Evolutionary conservation across 2,329 filamentous ascomycete genomes (phyloP), one percentile per base, ranked within the genome.

Genomic region (Beauveria sp.): DNA sequence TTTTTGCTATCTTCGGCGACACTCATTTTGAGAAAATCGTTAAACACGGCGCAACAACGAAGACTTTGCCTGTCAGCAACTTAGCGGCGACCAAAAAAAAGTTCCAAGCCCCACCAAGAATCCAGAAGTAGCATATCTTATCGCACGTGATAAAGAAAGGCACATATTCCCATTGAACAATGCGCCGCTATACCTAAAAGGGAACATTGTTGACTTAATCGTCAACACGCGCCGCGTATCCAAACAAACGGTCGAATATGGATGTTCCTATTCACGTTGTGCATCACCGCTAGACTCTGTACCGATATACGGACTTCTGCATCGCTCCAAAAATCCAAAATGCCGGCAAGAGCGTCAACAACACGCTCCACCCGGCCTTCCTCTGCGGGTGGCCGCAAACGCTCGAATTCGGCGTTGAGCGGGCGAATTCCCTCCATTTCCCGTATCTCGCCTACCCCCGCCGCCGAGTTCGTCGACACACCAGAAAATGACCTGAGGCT

Each of bases 401-500:
- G 73, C 10, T 75, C 77, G 7, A 70, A 69, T 51, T 69, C 72
- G 42, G 73, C 72, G 28, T 63, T 72, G 14, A 71, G 72, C 63
- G 70, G 77, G 55, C 77, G 79, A 65, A 70, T 75, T 18, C 80
- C 81, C 3, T 76, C 73, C 40, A 72, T 76, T 9, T 82, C 81
- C 54, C 78, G 79, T 57, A 72, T 73, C 38, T 81, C 80, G 5
- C 76, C 80, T 5, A 69, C 74, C n/a, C 88, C 89, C 45, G 82
- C 89, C 43, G 81, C 87, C 67, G 91, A 96, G 71, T 88, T 89
- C 60, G 83, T 88, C 68, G 92, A 97, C 72, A 83, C 86, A 3
- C 83, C 86, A 58, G 80, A 85, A 52, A 91, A 84, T 62, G 83
- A 82, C 18, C 77, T 97, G 66, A 89, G 93, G 68, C 82, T 81